A percentile compares a stretch with the other conserved stretches of the same genome.
Conservation (phyloP, 31 red algal genomes). For the Endocladia muricata region DNA sequence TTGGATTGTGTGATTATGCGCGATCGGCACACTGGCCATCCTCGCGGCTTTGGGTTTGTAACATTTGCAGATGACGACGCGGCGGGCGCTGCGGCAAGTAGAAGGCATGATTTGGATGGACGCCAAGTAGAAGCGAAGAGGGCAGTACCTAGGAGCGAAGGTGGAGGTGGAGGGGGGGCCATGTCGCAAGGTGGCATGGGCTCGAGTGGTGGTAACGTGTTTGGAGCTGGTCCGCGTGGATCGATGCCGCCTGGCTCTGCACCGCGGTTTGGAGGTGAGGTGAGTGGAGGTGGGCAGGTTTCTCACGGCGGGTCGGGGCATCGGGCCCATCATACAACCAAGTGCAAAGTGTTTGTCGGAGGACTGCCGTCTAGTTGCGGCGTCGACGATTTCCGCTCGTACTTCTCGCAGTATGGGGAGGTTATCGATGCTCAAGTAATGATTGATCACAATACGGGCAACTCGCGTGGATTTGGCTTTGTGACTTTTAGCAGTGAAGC, state of each 20-base stretch:
- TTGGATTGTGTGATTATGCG: slow-evolving; percentile 85
- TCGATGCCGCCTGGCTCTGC: neutral
- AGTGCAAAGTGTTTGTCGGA: slow-evolving; percentile 87
- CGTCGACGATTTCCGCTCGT: slow-evolving; percentile 68
- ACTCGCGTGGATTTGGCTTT: slow-evolving; percentile 92
- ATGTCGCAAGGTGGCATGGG: neutral
- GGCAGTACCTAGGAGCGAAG: slow-evolving; percentile 56
- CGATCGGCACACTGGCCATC: slow-evolving; percentile 90
- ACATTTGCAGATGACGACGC: slow-evolving; percentile 84
- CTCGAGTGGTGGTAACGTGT: neutral
- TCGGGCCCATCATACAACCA: slow-evolving; percentile 48
- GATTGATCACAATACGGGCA: slow-evolving; percentile 91
- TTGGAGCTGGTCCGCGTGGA: neutral
- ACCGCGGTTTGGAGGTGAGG: slow-evolving; percentile 9
- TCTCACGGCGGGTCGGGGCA: slow-evolving; percentile 5
- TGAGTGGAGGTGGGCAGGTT: neutral
- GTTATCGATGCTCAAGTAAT: slow-evolving; percentile 81
- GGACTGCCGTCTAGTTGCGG: slow-evolving; percentile 72
- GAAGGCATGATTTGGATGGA: slow-evolving; percentile 88
- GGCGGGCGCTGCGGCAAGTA: slow-evolving; percentile 56
- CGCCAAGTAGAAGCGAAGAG: slow-evolving; percentile 76
- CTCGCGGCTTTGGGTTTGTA: slow-evolving; percentile 97
- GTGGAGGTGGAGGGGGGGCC: neutral
- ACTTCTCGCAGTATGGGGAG: slow-evolving; percentile 85
- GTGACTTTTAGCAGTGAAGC: slow-evolving; percentile 77